These are phyloP conservation scores for Kluyveromyces lactis DNA, from an alignment of 805 yeast genomes.

Conservation along the genomic window DNA sequence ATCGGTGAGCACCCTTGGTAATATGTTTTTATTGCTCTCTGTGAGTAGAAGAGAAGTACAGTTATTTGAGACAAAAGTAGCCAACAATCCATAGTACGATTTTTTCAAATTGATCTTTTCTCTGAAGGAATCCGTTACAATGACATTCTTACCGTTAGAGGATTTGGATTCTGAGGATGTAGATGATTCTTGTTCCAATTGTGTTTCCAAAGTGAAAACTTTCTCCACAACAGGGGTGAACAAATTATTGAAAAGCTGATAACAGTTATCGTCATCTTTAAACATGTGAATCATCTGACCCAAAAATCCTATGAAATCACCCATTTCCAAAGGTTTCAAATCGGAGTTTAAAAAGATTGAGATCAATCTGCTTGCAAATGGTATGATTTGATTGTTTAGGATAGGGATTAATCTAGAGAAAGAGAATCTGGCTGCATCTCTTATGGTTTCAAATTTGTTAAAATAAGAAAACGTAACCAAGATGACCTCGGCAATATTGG, in stretches of 20 bases:
- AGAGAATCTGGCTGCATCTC: conserved; percentile 83
- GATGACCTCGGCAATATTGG: conserved; percentile 72
- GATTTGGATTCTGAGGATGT: conserved; percentile 5
- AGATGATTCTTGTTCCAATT: conserved; percentile 32
- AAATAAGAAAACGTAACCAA: conserved; percentile 75
- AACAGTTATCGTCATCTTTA: conserved; percentile 56
- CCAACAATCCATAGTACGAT: conserved; percentile 59
- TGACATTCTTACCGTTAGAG: conserved; percentile 19
- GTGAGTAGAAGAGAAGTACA: conserved; percentile 70
- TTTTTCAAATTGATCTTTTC: conserved; percentile 62
- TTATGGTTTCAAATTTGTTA: conserved; percentile 52
- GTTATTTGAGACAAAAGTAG: conserved; percentile 66
- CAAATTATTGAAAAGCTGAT: conserved; percentile 64
- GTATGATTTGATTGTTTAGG: conserved; percentile 43
- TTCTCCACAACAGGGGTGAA: conserved; percentile 67
- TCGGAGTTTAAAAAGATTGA: conserved; percentile 52
- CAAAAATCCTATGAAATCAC: conserved; percentile 75
- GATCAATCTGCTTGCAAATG: conserved; percentile 60
- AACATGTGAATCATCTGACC: conserved; percentile 83
- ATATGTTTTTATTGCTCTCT: conserved; percentile 49
- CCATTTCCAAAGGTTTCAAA: conserved; percentile 54
- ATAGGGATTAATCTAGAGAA: conserved; percentile 81
- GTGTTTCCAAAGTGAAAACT: conserved; percentile 43
- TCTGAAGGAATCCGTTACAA: conserved; percentile 53
- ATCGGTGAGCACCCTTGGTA: conserved; percentile 54